Conservation (phyloP, 768 basidiomycete genomes). For the Phylloporus rhodoxanthus region DNA sequence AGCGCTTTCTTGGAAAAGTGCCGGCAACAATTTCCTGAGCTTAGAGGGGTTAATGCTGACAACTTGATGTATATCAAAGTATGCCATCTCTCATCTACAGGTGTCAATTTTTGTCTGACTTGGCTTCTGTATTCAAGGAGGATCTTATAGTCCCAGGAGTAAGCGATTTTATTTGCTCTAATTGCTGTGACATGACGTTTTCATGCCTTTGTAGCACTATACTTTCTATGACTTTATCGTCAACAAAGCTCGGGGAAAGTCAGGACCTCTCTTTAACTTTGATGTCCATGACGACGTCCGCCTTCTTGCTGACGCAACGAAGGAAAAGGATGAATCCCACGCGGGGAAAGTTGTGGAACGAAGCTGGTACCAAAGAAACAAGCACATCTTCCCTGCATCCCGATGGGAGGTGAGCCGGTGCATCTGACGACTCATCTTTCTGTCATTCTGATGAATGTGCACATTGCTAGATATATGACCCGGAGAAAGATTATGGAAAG, state of each 20-base stretch:
- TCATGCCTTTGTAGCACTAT: conserved; percentile 63
- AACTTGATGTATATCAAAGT: conserved; percentile 99
- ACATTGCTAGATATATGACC: conserved; percentile 71
- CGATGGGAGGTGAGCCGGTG: conserved; percentile 83
- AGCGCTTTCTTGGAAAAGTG: conserved; percentile 88
- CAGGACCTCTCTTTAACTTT: conserved; percentile 95
- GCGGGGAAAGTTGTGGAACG: conserved; percentile 98
- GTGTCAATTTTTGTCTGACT: conserved; percentile 2
- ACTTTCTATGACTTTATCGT: conserved; percentile 98
- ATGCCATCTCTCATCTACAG: conserved; percentile 13
- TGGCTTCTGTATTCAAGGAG: conserved; percentile 50
- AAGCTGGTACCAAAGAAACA: conserved; percentile 92
- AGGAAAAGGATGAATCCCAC: conserved; percentile 97
- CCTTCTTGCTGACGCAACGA: conserved; percentile 86
- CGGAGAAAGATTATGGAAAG: conserved; percentile 88
- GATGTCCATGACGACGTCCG: conserved; percentile 99
- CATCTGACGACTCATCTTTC: neutral
- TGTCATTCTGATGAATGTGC: neutral
- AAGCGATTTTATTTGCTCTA: conserved; percentile 24
- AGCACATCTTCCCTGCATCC: conserved; percentile 96
- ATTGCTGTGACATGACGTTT: neutral
- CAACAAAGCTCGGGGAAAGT: conserved; percentile 97
- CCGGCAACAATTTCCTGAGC: conserved; percentile 86
- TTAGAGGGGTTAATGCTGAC: conserved; percentile 84
- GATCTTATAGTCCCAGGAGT: conserved; percentile 97